Evolutionary conservation across 371 early-diverging fungal genomes (phyloP).

Genomic region (Saksenaea vasiformis): DNA sequence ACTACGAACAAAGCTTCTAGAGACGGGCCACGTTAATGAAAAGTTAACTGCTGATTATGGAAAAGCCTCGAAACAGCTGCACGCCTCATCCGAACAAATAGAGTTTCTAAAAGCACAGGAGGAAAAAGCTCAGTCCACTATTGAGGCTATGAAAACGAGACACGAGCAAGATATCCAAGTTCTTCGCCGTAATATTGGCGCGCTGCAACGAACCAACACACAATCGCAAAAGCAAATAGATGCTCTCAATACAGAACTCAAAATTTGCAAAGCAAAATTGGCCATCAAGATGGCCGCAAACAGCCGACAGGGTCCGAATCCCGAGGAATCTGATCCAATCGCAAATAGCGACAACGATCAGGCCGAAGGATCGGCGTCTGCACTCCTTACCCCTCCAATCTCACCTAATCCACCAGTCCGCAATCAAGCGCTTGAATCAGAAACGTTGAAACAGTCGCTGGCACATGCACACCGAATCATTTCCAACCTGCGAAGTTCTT

Average conservation of each 20-base stretch:
- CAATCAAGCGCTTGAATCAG: slow-evolving; percentile 17
- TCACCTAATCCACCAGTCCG: background rate
- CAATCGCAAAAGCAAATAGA: slow-evolving; percentile 48
- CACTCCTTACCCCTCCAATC: background rate
- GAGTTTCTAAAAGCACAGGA: slow-evolving; percentile 57
- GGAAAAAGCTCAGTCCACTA: slow-evolving; percentile 44
- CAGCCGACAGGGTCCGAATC: background rate
- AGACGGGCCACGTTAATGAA: slow-evolving; percentile 41
- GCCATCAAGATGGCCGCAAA: slow-evolving; percentile 27
- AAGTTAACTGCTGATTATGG: slow-evolving; percentile 44
- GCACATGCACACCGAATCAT: slow-evolving; percentile 31
- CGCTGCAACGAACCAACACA: slow-evolving; percentile 56
- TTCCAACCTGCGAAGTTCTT: slow-evolving; percentile 22
- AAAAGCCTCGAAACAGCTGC: slow-evolving; percentile 42
- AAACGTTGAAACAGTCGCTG: slow-evolving; percentile 24
- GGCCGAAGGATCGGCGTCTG: background rate
- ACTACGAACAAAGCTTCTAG: slow-evolving; percentile 30
- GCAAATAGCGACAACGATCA: background rate
- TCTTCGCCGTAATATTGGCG: slow-evolving; percentile 46
- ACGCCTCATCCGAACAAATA: slow-evolving; percentile 47
- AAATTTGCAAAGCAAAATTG: slow-evolving; percentile 13
- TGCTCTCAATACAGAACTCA: slow-evolving; percentile 46
- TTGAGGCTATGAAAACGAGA: slow-evolving; percentile 46
- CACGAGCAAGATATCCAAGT: slow-evolving; percentile 56
- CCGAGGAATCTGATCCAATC: background rate